A percentile compares a stretch with the other conserved stretches of the same genome.
These are phyloP conservation scores for Agrocybe pediades DNA, from an alignment of 768 basidiomycete species.

Conservation along the genomic window DNA sequence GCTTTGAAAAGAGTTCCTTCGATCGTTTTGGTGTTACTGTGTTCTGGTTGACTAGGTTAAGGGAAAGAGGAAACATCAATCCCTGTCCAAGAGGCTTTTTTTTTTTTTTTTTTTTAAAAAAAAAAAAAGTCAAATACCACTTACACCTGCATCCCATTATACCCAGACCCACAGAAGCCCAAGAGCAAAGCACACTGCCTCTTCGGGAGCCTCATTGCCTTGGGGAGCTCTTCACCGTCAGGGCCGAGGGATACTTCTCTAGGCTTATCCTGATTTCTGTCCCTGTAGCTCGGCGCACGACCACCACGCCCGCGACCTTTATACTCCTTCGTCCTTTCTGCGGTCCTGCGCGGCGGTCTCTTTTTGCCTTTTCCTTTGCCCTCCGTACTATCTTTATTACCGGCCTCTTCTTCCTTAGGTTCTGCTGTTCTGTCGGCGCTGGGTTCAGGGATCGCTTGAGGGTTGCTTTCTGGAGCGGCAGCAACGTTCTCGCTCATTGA, in stretches of 20 bases:
- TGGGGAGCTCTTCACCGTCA: constrained; percentile 31
- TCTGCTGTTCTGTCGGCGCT: too few species aligned
- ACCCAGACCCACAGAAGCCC: constrained; percentile 92
- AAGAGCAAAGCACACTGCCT: constrained; percentile 81
- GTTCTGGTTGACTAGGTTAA: constrained; percentile 74
- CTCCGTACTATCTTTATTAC: too few species aligned
- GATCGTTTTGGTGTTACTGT: constrained; percentile 76
- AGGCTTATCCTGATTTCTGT: neutral
- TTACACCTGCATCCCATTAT: constrained; percentile 96
- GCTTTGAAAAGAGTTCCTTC: constrained; percentile 90
- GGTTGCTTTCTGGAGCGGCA: too few species aligned
- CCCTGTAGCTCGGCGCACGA: neutral
- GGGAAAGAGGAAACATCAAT: constrained; percentile 4
- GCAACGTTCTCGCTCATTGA: too few species aligned
- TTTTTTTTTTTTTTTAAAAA: too few species aligned
- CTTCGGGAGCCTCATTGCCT: constrained; percentile 73
- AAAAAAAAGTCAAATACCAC: constrained; percentile 64
- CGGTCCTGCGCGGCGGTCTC: neutral
- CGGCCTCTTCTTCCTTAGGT: too few species aligned
- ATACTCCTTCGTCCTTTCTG: neutral
- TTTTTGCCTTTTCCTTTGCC: neutral
- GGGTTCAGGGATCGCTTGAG: too few species aligned
- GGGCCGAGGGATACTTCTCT: neutral
- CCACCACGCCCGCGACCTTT: neutral
- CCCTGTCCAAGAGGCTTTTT: neutral